A percentile compares a stretch with the other conserved stretches of the same genome.
Conservation (phyloP, 2,329 filamentous ascomycete genomes). For the Monosporascus sp. region DNA sequence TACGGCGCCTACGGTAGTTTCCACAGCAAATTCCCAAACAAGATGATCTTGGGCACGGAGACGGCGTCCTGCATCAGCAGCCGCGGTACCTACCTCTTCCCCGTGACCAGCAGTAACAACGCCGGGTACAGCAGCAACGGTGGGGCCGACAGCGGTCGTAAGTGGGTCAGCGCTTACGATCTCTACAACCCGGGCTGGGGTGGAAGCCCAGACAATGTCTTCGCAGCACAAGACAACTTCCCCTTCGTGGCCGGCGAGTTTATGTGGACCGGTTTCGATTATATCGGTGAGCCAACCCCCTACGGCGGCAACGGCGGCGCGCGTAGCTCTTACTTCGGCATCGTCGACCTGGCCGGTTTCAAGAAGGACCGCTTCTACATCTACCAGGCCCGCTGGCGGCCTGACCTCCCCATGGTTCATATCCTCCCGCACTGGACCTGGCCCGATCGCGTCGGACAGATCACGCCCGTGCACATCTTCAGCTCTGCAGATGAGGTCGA, state of each 20-base stretch:
- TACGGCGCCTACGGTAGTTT: slow-evolving; percentile 38
- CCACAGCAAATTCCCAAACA: slow-evolving; percentile 38
- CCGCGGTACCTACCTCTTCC: slow-evolving; percentile 48
- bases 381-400: slow-evolving; percentile 49
- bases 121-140: slow-evolving; percentile 27
- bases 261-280: slow-evolving; percentile 47
- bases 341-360: slow-evolving; percentile 53
- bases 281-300: slow-evolving; percentile 45
- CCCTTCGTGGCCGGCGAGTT: slow-evolving; percentile 49
- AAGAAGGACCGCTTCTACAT: slow-evolving; percentile 51
- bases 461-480: slow-evolving; percentile 51
- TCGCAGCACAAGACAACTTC: slow-evolving; percentile 40
- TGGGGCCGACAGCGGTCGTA: slow-evolving; percentile 31
- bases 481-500: slow-evolving; percentile 47
- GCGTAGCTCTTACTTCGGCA: slow-evolving; percentile 50
- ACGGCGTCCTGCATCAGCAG: slow-evolving; percentile 42
- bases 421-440: slow-evolving; percentile 55
- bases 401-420: slow-evolving; percentile 44
- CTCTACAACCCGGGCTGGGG: slow-evolving; percentile 43
- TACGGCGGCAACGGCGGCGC: slow-evolving; percentile 31
- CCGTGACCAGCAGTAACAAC: slow-evolving; percentile 34
- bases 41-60: slow-evolving; percentile 41
- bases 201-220: slow-evolving; percentile 49
- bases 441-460: slow-evolving; percentile 39
- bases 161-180: slow-evolving; percentile 45